Base-by-base conservation (phyloP, 768 basidiomycete species). In the Leccinum barrowsii region DNA sequence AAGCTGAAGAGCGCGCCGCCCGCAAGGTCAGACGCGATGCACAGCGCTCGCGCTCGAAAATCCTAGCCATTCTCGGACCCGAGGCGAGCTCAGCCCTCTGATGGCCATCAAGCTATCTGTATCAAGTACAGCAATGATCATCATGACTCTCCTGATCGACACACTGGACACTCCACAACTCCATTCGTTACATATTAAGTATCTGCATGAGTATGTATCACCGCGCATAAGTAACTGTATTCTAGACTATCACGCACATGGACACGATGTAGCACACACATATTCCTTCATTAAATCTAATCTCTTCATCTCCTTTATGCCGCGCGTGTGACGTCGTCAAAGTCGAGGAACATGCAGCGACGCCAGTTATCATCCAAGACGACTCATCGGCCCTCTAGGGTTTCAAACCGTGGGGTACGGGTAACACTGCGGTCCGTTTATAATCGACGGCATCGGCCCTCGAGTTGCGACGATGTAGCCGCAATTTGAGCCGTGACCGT, bases 21-120 rank as follows among this genome's bases (percentile, higher is more conserved):
- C 58, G 54, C 55, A 67, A 50, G 30, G 56, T 47, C 0, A 56
- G 21, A 56, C 64, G 65, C 49, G 47, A 58, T 47, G 51, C 51
- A 3, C 12, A 26, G 17, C 54, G 63, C 24, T 66, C 64, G 1
- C 64, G 48, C 40, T 7, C 47, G 3, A 66, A 59, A 48, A 30
- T 32, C 1, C 44, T 66, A 60, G 51, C 56, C 4, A 8, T 63
- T 5, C 44, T 56, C 1, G 54, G 60, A 26, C 56, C 48, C 12
- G 54, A 65, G 19, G 44, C 60, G 19, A 24, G 13, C 22, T 11
- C 30, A 3, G 49, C 49, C 35, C 19, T 57, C 1, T 57, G 46
- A 47, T 47, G 42, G 40, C 8, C n/a, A 10, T 40, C 17, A 40
- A n/a, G 10, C 7, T n/a, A 40, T n/a, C 40, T 3, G 5, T n/a